Evolutionary conservation across 192 early-diverging fungal genomes (phyloP).

Genomic region (Coemansia asiatica): DNA sequence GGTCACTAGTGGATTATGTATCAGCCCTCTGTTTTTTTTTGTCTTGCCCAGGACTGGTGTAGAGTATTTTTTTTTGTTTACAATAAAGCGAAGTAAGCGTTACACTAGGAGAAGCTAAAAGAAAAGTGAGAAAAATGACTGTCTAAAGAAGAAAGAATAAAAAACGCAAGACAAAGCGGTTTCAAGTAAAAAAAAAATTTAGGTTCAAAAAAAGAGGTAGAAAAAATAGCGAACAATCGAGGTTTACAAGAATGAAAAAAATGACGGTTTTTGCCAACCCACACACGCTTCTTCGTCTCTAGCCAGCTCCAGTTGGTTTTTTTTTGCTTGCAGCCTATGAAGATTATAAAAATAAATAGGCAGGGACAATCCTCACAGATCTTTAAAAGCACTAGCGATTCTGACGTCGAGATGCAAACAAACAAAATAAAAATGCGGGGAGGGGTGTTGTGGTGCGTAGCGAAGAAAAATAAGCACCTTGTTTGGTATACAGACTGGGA

Average conservation of each 20-base stretch:
- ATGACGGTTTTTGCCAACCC: neutral
- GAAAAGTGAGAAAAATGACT: neutral
- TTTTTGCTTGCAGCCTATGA: neutral
- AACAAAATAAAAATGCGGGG: neutral
- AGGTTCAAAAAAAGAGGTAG: neutral
- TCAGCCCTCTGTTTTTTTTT: neutral
- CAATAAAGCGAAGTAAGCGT: neutral
- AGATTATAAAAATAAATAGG: neutral
- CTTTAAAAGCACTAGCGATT: no score
- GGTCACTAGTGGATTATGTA: neutral
- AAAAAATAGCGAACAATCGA: neutral
- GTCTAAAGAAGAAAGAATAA: neutral
- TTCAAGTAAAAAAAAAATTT: neutral
- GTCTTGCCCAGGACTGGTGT: neutral
- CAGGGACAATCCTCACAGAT: neutral
- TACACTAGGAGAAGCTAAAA: neutral
- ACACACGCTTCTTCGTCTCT: neutral
- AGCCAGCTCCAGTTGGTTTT: neutral
- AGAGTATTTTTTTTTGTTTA: neutral
- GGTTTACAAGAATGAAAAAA: neutral
- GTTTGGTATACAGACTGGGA: no score
- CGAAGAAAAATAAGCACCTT: neutral
- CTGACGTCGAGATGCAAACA: neutral
- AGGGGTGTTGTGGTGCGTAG: neutral
- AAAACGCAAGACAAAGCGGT: neutral